Evolutionary conservation across 208 protist species (phyloP).

Genomic region (Trypanosoma melophagium): DNA sequence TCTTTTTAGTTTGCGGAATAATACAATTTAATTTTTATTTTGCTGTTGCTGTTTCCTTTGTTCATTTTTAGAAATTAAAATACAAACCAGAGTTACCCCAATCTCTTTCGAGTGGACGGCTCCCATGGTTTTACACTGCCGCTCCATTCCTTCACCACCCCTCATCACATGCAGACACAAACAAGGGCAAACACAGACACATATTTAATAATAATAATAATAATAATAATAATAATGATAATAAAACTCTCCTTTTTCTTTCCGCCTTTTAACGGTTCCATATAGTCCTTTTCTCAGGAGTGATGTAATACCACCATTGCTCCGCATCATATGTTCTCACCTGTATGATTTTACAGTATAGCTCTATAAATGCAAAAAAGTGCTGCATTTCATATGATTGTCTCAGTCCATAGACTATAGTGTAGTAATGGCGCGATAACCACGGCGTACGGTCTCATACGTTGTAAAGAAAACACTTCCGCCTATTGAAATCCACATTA

Average conservation of each 20-base stretch:
- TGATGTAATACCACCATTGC: too few species aligned
- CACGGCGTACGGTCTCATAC: constrained; percentile 71
- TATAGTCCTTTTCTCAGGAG: too few species aligned
- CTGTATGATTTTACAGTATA: too few species aligned
- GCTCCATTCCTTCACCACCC: not conserved
- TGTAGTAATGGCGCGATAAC: constrained; percentile 1
- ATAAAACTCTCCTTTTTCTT: not conserved
- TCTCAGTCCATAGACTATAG: too few species aligned
- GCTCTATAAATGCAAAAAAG: not conserved
- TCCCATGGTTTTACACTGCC: too few species aligned
- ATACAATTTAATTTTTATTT: too few species aligned
- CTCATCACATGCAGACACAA: constrained; percentile 8
- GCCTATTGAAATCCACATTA: constrained; percentile 90
- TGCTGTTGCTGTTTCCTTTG: too few species aligned
- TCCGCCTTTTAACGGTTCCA: too few species aligned
- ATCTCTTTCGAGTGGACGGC: not conserved
- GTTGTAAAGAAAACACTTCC: constrained; percentile 92
- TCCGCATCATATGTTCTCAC: too few species aligned
- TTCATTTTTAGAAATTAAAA: too few species aligned
- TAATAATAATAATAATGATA: constrained; percentile 20
- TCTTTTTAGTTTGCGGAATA: too few species aligned
- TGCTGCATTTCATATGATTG: not conserved
- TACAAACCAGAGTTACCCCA: not conserved
- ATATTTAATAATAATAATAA: constrained; percentile 20
- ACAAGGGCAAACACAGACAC: constrained; percentile 21